phyloP scores from a whole-genome alignment of 129 eudicot species.

The Tanacetum coccineum region DNA sequence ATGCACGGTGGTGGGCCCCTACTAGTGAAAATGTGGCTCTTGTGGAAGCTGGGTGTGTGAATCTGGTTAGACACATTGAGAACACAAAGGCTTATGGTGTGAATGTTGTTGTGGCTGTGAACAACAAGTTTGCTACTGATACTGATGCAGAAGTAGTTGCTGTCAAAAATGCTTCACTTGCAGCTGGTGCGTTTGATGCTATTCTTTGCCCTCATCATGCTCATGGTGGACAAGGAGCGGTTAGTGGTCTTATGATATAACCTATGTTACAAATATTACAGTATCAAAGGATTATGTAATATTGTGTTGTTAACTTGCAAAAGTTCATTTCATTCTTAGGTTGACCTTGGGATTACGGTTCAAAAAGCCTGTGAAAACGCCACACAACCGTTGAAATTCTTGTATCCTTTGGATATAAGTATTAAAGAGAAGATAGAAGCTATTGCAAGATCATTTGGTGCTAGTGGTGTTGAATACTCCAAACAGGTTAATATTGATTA shows the following conservation, averaged over 20 bases:
- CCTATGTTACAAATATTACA: background rate
- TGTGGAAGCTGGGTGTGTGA: slow-evolving; percentile 92
- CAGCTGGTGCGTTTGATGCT: slow-evolving; percentile 98
- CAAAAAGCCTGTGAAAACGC: slow-evolving; percentile 87
- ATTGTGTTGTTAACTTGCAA: background rate
- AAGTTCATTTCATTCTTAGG: slow-evolving; percentile 37
- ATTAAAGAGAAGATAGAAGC: slow-evolving; percentile 96
- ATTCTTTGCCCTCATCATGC: slow-evolving; percentile 97
- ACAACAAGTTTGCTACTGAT: slow-evolving; percentile 86
- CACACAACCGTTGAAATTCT: slow-evolving; percentile 67
- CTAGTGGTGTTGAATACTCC: slow-evolving; percentile 91
- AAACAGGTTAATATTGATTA: slow-evolving; percentile 54
- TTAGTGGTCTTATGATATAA: slow-evolving; percentile 34
- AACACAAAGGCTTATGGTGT: slow-evolving; percentile 90
- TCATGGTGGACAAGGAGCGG: slow-evolving; percentile 99
- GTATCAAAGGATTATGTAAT: background rate
- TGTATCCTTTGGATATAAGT: slow-evolving; percentile 82
- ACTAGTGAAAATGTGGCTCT: slow-evolving; percentile 75
- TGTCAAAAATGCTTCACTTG: slow-evolving; percentile 61
- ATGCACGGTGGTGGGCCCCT: slow-evolving; percentile 99
- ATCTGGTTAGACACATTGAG: slow-evolving; percentile 76
- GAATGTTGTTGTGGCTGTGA: slow-evolving; percentile 94
- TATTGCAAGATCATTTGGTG: slow-evolving; percentile 93
- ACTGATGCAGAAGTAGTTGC: slow-evolving; percentile 89
- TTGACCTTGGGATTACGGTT: slow-evolving; percentile 93